phyloP scores from a whole-genome alignment of 345 rosid species.

The Camelina neglecta region DNA sequence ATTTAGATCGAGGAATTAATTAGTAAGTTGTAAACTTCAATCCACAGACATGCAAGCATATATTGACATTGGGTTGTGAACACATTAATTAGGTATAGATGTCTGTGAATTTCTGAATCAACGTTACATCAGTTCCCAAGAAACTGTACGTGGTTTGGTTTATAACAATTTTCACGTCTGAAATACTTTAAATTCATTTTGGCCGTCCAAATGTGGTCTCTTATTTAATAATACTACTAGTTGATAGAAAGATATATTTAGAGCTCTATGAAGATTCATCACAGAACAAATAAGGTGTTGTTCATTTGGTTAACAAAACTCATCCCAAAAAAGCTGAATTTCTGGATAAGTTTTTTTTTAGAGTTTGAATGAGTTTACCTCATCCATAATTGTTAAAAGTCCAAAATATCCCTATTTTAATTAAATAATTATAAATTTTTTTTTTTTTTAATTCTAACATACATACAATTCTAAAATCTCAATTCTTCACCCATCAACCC shows the following conservation, averaged over 20 bases:
- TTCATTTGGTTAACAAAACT: no score
- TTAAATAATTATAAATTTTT: no score
- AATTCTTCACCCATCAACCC: no score
- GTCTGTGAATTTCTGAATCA: slow-evolving; percentile 20
- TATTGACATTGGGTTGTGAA: slow-evolving; percentile 24
- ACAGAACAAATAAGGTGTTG: not conserved
- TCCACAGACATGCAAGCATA: slow-evolving; percentile 3
- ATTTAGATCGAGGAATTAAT: not conserved
- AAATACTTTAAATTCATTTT: not conserved
- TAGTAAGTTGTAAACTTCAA: slow-evolving; percentile 6
- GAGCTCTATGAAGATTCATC: slow-evolving; percentile 29
- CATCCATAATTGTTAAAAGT: no score
- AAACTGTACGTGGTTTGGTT: not conserved
- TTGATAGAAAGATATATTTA: not conserved
- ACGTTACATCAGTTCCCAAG: slow-evolving; percentile 25
- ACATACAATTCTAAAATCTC: no score
- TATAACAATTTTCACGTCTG: not conserved
- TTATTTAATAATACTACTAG: not conserved
- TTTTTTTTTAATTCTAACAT: no score
- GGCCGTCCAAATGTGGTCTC: not conserved
- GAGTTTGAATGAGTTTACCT: no score
- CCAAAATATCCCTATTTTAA: no score
- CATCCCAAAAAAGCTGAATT: no score
- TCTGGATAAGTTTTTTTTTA: no score
- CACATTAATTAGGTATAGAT: slow-evolving; percentile 1